Evolutionary conservation across 495 filamentous ascomycete species (phyloP), one percentile per base, ranked within the genome.

Genomic region (Penicillium desertorum): DNA sequence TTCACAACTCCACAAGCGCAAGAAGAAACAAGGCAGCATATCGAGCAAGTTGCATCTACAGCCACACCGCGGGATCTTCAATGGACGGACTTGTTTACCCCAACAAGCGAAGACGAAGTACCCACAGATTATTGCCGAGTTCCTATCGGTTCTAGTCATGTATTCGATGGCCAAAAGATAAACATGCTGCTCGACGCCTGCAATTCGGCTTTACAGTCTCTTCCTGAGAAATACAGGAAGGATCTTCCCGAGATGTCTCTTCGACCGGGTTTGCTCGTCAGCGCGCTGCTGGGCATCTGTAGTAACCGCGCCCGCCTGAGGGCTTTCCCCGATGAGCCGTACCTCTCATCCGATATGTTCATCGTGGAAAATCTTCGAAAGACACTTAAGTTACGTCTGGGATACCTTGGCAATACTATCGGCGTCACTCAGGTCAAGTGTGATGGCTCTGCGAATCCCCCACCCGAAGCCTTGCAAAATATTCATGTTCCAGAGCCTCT

Each of bases 81-180:
- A 10, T 47, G 45, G 45, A 29, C 23, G 2, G 8, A 2, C 3
- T 9, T 29, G 4, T n/a, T 16, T 17, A 19, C 20, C 8, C 9
- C 45, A 19, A 10, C 45, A n/a, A 30, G 45, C n/a, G 27, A 19
- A 20, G 25, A n/a, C 6, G 16, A 47, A 19, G 14, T 10, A 30
- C 17, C 3, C n/a, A 10, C 2, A 19, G 45, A 32, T 30, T 9
- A 2, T 23, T 10, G 27, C 4, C 45, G 8, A 19, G 14, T 30
- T 0, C 25, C 27, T 0, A 29, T 47, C 16, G 30, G 27, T 19
- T 30, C 27, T 30, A 17, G 0, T 16, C n/a, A 32, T 30, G 27
- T 47, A 17, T 27, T 47, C 27, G 45, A 47, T 47, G 25, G 16
- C 25, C 45, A 4, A 23, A 47, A 47, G 27, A 47, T 47, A 19